These are phyloP conservation scores for Cyberlindnera misumaiensis DNA, from an alignment of 805 yeast genomes.

Conservation along the genomic window DNA sequence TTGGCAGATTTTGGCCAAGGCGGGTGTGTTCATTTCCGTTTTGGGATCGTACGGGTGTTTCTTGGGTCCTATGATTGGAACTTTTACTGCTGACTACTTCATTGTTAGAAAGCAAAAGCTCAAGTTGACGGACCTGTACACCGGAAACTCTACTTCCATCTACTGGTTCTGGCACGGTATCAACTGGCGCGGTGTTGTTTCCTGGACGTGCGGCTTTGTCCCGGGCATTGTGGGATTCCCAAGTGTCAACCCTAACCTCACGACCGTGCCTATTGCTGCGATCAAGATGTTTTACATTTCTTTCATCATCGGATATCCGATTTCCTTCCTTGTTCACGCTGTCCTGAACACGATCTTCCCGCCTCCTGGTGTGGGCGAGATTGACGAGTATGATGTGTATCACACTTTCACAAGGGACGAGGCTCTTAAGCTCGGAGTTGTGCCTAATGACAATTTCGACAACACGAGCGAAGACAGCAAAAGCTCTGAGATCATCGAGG, in stretches of 20 bases:
- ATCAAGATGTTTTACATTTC: slow-evolving; percentile 23
- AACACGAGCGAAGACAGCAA: too few species aligned
- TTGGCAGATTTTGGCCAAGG: slow-evolving; percentile 40
- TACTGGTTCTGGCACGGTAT: slow-evolving; percentile 39
- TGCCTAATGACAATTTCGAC: slow-evolving; percentile 17
- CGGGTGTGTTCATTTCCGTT: slow-evolving; percentile 20
- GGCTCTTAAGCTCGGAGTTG: slow-evolving; percentile 26
- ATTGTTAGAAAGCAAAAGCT: slow-evolving; percentile 32
- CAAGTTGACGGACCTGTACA: slow-evolving; percentile 35
- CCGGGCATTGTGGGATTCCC: slow-evolving; percentile 38
- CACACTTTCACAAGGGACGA: slow-evolving; percentile 29
- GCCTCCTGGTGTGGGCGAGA: slow-evolving; percentile 23
- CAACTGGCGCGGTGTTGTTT: slow-evolving; percentile 34
- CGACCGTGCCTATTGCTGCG: slow-evolving; percentile 19
- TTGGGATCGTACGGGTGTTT: slow-evolving; percentile 28
- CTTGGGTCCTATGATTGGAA: slow-evolving; percentile 38
- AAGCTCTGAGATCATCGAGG: too few species aligned
- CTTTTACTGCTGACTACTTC: slow-evolving; percentile 30
- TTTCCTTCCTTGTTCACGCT: slow-evolving; percentile 19
- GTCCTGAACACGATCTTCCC: slow-evolving; percentile 24
- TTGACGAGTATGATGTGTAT: slow-evolving; percentile 29
- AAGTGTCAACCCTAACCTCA: slow-evolving; percentile 23
- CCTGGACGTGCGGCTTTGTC: slow-evolving; percentile 33
- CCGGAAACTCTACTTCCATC: slow-evolving; percentile 25
- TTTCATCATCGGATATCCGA: slow-evolving; percentile 22